Evolutionary conservation across 768 basidiomycete species (phyloP), one percentile per base, ranked within the genome.

Genomic region (Chalciporus sphaerocephalus): DNA sequence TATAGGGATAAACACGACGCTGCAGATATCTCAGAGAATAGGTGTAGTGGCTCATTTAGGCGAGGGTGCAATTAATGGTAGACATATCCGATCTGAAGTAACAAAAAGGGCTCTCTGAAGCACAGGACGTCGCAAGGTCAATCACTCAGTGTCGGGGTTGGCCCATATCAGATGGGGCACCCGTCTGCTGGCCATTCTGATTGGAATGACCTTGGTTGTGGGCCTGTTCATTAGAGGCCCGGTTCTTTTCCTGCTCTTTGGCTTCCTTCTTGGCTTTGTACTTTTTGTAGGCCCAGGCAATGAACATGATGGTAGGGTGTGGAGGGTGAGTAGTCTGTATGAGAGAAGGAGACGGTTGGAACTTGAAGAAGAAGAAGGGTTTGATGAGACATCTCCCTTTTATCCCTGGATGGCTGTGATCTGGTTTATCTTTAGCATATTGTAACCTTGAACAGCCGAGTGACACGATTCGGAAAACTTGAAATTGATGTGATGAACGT

Each of bases 211-310:
- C 21, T 23, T 28, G 23, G 5, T 42, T 34, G 0, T 33, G 4
- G 15, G 25, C 10, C 0, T 50, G 23, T n/a, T 32, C 23, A 28
- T 46, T 47, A 34, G 48, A 27, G 1, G 47, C 47, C 2, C 38
- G 41, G 9, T 15, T 43, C 39, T 50, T 51, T 40, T 52, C 27
- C 35, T 52, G 51, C 36, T 53, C 51, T 44, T 52, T 55, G 38
- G 46, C 51, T 20, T 44, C 43, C 38, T 51, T 60, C 34, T 50
- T 61, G 15, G 44, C 48, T 40, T 59, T 59, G 57, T 64, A 61
- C 51, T 59, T 62, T 22, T 62, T 52, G 40, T 51, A 61, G 21
- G 30, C 50, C 41, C 36, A 52, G 9, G 20, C 1, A 17, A 59
- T 12, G 0, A 61, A 0, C 59, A 51, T 60, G 45, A 17, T 46